Conservation (phyloP, 768 basidiomycete genomes). For the Favolaschia claudopus region DNA sequence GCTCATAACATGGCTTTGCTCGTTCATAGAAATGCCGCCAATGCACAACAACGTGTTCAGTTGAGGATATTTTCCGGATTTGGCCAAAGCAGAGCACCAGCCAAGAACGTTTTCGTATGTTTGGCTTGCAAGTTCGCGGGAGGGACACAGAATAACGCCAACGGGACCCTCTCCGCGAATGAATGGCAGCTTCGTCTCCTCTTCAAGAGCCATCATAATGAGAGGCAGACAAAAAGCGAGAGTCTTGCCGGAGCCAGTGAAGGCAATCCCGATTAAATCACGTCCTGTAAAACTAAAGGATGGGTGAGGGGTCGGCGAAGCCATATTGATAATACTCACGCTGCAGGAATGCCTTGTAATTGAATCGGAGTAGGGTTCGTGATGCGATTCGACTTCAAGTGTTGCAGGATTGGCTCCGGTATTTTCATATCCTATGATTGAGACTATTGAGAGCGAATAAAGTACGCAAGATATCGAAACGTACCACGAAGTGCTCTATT, state of each 20-base stretch:
- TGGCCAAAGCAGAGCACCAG: conserved; percentile 86
- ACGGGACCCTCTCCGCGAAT: conserved; percentile 95
- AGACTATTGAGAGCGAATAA: conserved; percentile 11
- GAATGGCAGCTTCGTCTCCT: conserved; percentile 90
- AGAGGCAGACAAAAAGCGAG: conserved; percentile 98
- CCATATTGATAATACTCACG: conserved; percentile 57
- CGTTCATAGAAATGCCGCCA: conserved; percentile 97
- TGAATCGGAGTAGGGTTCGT: conserved; percentile 93
- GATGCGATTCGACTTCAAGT: conserved; percentile 87
- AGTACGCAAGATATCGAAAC: conserved; percentile 7
- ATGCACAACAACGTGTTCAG: conserved; percentile 93
- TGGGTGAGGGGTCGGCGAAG: conserved; percentile 26
- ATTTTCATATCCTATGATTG: conserved; percentile 92
- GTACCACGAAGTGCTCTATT: conserved; percentile 85
- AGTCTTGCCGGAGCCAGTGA: conserved; percentile 98
- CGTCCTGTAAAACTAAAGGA: conserved; percentile 84
- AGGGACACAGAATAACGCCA: conserved; percentile 96
- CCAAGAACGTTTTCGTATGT: conserved; percentile 93
- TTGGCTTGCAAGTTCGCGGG: conserved; percentile 94
- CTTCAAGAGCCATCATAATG: conserved; percentile 95
- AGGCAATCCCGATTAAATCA: conserved; percentile 98
- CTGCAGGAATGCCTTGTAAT: conserved; percentile 94
- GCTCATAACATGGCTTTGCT: conserved; percentile 91
- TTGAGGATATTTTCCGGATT: conserved; percentile 82
- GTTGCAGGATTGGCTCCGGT: conserved; percentile 83